Evolutionary conservation across 495 filamentous ascomycete species (phyloP), one percentile per base, ranked within the genome.

Genomic region (Pseudotulostoma volvatum): DNA sequence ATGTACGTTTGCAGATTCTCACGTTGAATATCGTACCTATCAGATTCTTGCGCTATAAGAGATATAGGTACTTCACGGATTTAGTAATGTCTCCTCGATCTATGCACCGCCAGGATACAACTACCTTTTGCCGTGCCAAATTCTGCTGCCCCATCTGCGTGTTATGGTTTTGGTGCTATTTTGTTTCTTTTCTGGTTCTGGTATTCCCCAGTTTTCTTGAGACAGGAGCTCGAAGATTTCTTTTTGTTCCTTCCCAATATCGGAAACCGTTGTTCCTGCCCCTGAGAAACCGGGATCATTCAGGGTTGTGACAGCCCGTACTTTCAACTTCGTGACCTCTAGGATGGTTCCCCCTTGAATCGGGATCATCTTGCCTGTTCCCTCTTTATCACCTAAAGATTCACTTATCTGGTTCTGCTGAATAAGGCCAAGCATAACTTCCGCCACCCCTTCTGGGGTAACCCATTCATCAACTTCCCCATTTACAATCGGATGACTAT

Each of bases 391-490:
- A 2, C 63, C 63, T 31, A 66, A 64, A n/a, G 47, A 50, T 39
- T 59, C 58, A 32, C 59, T 52, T 13, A 68, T 57, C 33, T 54
- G 38, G 15, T 62, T 58, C 42, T 70, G 66, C 49, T 75, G 61
- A 4, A 76, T 59, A 18, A 77, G 60, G 32, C 63, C 61, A 37
- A 77, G 44, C 77, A 83, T 83, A 18, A 69, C 68, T 34, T 67
- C 60, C 4, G 74, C 77, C 0, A 83, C 77, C 43, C 76, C 71
- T 43, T 79, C 76, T 0, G 77, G 60, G 7, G 63, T 71, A 16
- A 73, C 73, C 77, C 76, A 81, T 37, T 53, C 57, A 47, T 77
- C 75, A 15, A 49, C 42, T 1, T 46, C 50, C 5, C 60, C 57
- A 37, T 68, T 54, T 1, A 79, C 41, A 50, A 76, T 64, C 9